These are phyloP conservation scores for Begonia masoniana DNA, from an alignment of 306 rosid species.

Conservation along the genomic window DNA sequence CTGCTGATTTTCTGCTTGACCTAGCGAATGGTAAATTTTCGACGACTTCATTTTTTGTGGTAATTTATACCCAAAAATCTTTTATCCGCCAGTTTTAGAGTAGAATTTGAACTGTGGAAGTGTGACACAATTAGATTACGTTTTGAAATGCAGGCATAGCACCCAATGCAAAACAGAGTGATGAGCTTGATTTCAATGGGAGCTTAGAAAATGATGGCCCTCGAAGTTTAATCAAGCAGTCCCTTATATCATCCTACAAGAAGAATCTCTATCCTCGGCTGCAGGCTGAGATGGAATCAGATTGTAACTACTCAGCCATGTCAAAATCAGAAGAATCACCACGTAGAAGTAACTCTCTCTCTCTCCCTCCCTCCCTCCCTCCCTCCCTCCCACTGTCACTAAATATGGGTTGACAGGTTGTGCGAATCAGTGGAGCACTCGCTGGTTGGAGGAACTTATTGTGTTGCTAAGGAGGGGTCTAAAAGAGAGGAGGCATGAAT, in stretches of 20 bases:
- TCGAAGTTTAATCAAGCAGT: conserved; percentile 54
- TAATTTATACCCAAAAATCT: too few species aligned
- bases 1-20: conserved; percentile 80
- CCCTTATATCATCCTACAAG: conserved; percentile 47
- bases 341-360: conserved; percentile 32
- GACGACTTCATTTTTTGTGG: too few species aligned
- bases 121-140: not conserved
- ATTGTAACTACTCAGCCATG: conserved; percentile 7
- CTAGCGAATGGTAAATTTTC: conserved; percentile 64
- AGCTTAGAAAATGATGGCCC: conserved; percentile 38
- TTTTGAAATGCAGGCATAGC: conserved; percentile 36
- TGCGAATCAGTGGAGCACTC: conserved; percentile 48
- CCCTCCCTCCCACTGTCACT: not conserved
- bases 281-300: conserved; percentile 49
- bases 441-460: conserved; percentile 72
- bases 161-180: conserved; percentile 48
- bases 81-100: too few species aligned
- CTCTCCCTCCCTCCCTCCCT: too few species aligned
- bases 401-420: conserved; percentile 19
- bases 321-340: conserved; percentile 19
- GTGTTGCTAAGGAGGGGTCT: conserved; percentile 69
- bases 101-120: too few species aligned
- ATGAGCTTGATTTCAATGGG: conserved; percentile 24
- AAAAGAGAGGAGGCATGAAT: conserved; percentile 72
- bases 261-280: conserved; percentile 51